Base-by-base conservation (phyloP, 352 stramenopile genomes). In the Detonula confervacea region DNA sequence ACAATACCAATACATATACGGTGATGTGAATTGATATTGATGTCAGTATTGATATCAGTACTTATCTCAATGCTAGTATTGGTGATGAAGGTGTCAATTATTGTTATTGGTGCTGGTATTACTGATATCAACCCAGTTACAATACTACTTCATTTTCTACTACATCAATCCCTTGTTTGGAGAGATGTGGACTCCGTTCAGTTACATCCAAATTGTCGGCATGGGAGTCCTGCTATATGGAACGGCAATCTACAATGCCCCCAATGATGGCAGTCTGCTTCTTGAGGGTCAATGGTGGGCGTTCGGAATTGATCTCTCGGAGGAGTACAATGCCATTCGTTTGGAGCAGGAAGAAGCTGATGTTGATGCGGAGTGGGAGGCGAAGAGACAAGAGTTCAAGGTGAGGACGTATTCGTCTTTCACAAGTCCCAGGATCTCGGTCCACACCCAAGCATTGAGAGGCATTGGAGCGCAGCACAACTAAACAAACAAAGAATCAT, bases 131-230 rank as follows among this genome's bases (percentile, higher is more conserved):
- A n/a, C n/a, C n/a, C n/a, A n/a, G n/a, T n/a, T n/a, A n/a, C n/a
- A n/a, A n/a, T n/a, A n/a, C n/a, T n/a, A n/a, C n/a, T n/a, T 98
- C 64, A 97, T 98, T 25, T 98, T 97, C 79, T 98, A 98, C 89
- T 80, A 95, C 59, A 96, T 98, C 78, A 86, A 87, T 56, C 90
- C 91, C 11, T 47, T 85, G 24, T 98, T 98, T 81, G 97, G 97
- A 68, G 97, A 99, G 69, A 81, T 90, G 12, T 98, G 96, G 96
- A 98, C 95, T 1, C 83, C 94, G 37, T 98, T 92, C 88, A 97
- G 91, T 77, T 98, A 93, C 89, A 72, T 99, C 44, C 96, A 99
- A 80, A 87, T 98, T 30, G 84, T 63, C 1, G 97, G 96, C 29
- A 98, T 99, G 95, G 35, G 94, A 51, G 94, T 97, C 6, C 80